phyloP scores from a whole-genome alignment of 805 yeast species.

The Candida nanaspora region DNA sequence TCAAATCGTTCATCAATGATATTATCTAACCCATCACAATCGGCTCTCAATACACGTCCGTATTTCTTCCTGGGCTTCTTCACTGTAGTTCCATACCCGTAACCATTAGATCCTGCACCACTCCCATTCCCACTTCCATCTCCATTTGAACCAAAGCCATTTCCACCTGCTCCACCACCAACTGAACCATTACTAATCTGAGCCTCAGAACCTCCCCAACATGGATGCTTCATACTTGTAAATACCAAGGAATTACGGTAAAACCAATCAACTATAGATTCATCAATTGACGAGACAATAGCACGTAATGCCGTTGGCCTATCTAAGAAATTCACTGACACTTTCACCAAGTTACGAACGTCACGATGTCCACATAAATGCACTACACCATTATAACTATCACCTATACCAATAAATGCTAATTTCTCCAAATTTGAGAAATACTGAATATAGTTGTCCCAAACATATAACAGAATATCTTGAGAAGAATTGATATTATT shows the following conservation, averaged over 20 bases:
- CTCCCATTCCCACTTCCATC: conserved; percentile 16
- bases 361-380: conserved; percentile 83
- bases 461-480: conserved; percentile 68
- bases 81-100: too few relatives aligned
- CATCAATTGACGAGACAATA: conserved; percentile 82
- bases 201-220: conserved; percentile 54
- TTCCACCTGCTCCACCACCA: conserved; percentile 18
- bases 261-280: conserved; percentile 86
- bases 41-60: conserved; percentile 79
- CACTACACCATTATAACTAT: conserved; percentile 79
- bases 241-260: conserved; percentile 79
- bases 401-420: conserved; percentile 83
- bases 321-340: conserved; percentile 64
- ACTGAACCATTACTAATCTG: conserved; percentile 8
- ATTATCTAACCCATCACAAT: conserved; percentile 66
- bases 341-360: conserved; percentile 54
- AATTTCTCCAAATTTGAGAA: conserved; percentile 59
- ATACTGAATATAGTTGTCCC: conserved; percentile 87
- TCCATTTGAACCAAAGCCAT: conserved; percentile 14
- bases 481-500: conserved; percentile 65
- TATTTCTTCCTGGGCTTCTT: conserved; percentile 85
- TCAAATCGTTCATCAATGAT: conserved; percentile 75
- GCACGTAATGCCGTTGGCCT: conserved; percentile 63
- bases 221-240: conserved; percentile 64
- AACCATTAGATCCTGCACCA: conserved; percentile 19